A percentile compares a stretch with the other conserved stretches of the same genome.
Evolutionary conservation across 1,284 basidiomycete genomes (phyloP).

Genomic region (Xerocomus amazonicus): DNA sequence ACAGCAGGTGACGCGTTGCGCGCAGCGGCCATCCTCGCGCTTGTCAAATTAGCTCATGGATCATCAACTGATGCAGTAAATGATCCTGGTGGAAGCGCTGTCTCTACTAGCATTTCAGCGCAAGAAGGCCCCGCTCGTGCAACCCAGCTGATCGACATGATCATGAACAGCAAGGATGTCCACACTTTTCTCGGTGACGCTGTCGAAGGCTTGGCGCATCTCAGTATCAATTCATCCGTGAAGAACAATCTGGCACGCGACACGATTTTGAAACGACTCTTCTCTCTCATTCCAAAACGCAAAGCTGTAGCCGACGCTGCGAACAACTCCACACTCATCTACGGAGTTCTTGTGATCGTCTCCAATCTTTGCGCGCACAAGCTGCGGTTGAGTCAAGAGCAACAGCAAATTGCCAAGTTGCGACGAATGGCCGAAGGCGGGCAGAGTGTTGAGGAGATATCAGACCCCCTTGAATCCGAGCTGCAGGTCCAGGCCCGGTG

Average conservation of each 20-base stretch:
- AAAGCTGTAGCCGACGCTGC: slow-evolving; percentile 34
- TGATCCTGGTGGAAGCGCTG: slow-evolving; percentile 27
- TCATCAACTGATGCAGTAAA: slow-evolving; percentile 43
- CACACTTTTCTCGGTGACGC: slow-evolving; percentile 53
- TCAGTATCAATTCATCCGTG: slow-evolving; percentile 62
- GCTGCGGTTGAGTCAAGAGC: slow-evolving; percentile 71
- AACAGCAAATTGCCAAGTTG: slow-evolving; percentile 75
- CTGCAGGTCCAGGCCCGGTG: slow-evolving; percentile 60
- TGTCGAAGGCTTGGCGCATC: slow-evolving; percentile 81
- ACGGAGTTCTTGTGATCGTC: slow-evolving; percentile 73
- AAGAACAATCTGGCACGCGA: slow-evolving; percentile 65
- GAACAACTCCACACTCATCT: slow-evolving; percentile 55
- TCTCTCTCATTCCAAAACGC: slow-evolving; percentile 53
- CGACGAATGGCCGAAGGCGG: slow-evolving; percentile 64
- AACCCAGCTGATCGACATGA: slow-evolving; percentile 53
- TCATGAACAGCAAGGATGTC: slow-evolving; percentile 40
- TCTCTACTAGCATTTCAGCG: slow-evolving; percentile 32
- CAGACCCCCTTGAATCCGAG: slow-evolving; percentile 53
- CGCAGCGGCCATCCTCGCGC: slow-evolving; percentile 66
- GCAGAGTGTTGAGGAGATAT: slow-evolving; percentile 19
- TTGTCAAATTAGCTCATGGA: slow-evolving; percentile 74
- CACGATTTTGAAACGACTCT: slow-evolving; percentile 59
- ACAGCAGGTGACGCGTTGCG: slow-evolving; percentile 46
- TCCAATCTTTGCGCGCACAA: slow-evolving; percentile 71
- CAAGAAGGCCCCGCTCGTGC: slow-evolving; percentile 48